phyloP scores from a whole-genome alignment of 2,329 filamentous ascomycete genomes.

The Pseudogymnoascus destructans region DNA sequence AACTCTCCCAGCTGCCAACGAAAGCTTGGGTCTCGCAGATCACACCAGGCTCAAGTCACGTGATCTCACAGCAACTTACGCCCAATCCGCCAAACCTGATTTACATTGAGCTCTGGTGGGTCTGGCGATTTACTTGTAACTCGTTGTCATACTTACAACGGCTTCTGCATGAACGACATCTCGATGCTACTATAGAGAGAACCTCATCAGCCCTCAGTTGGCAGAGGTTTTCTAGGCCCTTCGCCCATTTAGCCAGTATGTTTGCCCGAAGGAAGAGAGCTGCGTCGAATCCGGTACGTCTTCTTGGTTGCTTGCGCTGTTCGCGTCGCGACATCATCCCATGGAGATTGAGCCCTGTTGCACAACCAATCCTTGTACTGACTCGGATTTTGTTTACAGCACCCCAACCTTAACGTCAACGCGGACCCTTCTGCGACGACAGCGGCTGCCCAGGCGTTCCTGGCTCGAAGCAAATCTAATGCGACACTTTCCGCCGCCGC shows the following conservation, averaged over 20 bases:
- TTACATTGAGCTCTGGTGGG: slow-evolving; percentile 7
- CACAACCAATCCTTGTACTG: not conserved
- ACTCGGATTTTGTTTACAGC: slow-evolving; percentile 31
- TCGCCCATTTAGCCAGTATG: slow-evolving; percentile 20
- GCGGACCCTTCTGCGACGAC: slow-evolving; percentile 62
- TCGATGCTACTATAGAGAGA: slow-evolving; percentile 7
- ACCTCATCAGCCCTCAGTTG: slow-evolving; percentile 24
- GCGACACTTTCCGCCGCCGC: slow-evolving; percentile 68
- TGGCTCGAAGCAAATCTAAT: slow-evolving; percentile 50
- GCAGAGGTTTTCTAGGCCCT: slow-evolving; percentile 21
- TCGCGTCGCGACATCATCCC: slow-evolving; percentile 15
- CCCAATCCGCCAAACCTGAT: slow-evolving; percentile 7
- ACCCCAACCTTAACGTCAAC: slow-evolving; percentile 38
- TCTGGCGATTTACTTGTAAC: slow-evolving; percentile 5
- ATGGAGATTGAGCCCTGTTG: slow-evolving; percentile 20
- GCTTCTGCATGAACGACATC: not conserved
- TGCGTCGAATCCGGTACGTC: slow-evolving; percentile 31
- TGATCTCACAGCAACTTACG: not conserved
- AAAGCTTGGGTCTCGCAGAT: slow-evolving; percentile 3
- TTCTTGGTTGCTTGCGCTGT: slow-evolving; percentile 12
- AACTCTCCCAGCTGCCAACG: not conserved
- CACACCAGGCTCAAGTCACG: slow-evolving; percentile 6
- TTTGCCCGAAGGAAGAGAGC: slow-evolving; percentile 28
- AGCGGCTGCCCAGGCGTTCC: slow-evolving; percentile 71
- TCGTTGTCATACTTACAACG: slow-evolving; percentile 2